Evolutionary conservation across 441 rosid genomes (phyloP).

Genomic region (Jatropha podagrica): DNA sequence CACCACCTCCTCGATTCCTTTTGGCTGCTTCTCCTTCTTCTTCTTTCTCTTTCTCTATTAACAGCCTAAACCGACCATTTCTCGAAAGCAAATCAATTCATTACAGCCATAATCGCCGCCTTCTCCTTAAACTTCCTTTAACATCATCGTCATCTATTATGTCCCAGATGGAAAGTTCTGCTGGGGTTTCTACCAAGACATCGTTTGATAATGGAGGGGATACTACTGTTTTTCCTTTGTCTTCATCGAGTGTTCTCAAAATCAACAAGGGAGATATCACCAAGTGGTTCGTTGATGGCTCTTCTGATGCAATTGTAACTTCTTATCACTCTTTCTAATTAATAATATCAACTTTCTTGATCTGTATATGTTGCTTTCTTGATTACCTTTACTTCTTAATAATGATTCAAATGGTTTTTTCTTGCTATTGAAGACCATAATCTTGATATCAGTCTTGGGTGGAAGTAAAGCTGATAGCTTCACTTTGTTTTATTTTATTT

Average conservation of each 20-base stretch:
- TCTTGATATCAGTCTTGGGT: not conserved
- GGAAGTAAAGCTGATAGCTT: not conserved
- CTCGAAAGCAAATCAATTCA: not conserved
- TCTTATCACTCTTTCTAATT: conserved; percentile 15
- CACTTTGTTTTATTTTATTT: not conserved
- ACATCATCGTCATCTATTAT: conserved; percentile 12
- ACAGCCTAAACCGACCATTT: too few species aligned
- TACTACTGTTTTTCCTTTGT: conserved; percentile 45
- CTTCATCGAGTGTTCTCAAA: conserved; percentile 49
- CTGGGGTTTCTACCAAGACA: conserved; percentile 31
- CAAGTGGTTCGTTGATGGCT: conserved; percentile 68
- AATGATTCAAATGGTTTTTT: not conserved
- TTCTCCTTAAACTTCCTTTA: not conserved
- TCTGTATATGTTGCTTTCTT: not conserved
- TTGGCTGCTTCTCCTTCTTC: not conserved
- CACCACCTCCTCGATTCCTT: not conserved
- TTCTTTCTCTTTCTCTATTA: not conserved
- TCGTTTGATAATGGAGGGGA: conserved; percentile 27
- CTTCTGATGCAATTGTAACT: conserved; percentile 82
- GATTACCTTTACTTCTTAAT: not conserved
- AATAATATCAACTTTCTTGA: not conserved
- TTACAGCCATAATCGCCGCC: not conserved
- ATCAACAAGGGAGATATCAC: conserved; percentile 84
- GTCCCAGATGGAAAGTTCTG: conserved; percentile 10
- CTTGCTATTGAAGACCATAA: not conserved